Base-by-base conservation (phyloP, 371 early-diverging fungal genomes). In the Mortierella sp. region DNA sequence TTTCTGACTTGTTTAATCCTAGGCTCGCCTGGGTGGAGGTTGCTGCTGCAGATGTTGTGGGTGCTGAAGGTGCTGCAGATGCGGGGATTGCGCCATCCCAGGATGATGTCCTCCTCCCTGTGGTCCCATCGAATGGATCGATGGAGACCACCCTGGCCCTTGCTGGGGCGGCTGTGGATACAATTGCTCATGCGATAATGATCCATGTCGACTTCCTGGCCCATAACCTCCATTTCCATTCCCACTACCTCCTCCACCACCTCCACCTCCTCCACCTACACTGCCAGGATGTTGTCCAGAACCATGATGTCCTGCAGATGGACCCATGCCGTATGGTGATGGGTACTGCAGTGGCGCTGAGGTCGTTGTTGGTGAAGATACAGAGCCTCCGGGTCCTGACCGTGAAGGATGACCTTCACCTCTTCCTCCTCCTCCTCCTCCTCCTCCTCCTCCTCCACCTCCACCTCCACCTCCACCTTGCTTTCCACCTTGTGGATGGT, bases 161-260 rank as follows among this genome's bases (percentile, higher is more conserved):
- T 53, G 53, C 26, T 56, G 57, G 14, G 57, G 30, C 30, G 18
- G 15, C 11, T 26, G 57, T 11, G 57, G 29, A 18, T 57, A 57
- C 30, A 57, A 15, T n/a, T 57, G 57, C 16, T 57, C 57, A 57
- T 57, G 57, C 29, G 57, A 30, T 18, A 30, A 21, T 15, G 37
- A 30, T n/a, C 28, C 23, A 15, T 15, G 18, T 16, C 29, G 3
- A 29, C 26, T 21, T 26, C 53, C 26, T 2, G 53, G 53, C 21
- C 26, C 29, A 26, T 26, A 26, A 7, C 26, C 57, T 57, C 7
- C 57, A 18, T 3, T 15, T n/a, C 57, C 21, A 5, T 55, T n/a
- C n/a, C n/a, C n/a, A n/a, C n/a, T n/a, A 37, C 37, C 37, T 3
- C 37, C 9, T 37, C 37, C 37, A 9, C 37, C 9, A 9, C 37